Conservation (phyloP, 371 early-diverging fungal genomes). For the Mucor indicus region DNA sequence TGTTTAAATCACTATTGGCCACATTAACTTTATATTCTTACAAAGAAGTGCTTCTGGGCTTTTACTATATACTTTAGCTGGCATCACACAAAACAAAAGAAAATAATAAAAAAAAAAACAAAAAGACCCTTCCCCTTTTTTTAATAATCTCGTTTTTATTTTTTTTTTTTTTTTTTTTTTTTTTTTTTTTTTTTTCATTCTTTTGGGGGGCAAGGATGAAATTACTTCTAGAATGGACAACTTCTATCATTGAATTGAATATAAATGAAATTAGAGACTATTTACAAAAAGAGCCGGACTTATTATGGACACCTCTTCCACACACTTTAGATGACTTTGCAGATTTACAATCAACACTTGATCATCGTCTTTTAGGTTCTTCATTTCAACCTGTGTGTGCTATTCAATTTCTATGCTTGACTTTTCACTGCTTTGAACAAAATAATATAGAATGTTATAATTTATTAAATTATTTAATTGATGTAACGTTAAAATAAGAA, state of each 20-base stretch:
- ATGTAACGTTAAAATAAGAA: no score
- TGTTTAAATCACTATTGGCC: not conserved
- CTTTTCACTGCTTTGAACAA: no score
- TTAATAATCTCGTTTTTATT: no score
- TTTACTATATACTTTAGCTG: conserved; percentile 38
- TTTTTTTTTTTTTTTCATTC: not conserved
- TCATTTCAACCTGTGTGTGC: conserved; percentile 25
- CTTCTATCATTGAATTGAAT: conserved; percentile 25
- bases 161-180: not conserved
- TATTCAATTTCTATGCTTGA: conserved; percentile 18
- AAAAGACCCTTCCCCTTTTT: no score
- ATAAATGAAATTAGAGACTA: conserved; percentile 15
- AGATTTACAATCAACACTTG: conserved; percentile 13
- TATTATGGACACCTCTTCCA: conserved; percentile 32
- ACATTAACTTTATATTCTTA: conserved; percentile 11
- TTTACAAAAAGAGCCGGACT: conserved; percentile 20
- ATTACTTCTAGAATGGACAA: conserved; percentile 33
- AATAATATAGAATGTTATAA: not conserved
- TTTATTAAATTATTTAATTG: conserved; percentile 21
- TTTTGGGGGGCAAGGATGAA: conserved; percentile 9
- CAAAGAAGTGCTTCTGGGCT: conserved; percentile 49
- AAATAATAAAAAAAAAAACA: no score
- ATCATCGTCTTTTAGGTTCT: conserved; percentile 15
- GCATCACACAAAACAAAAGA: no score
- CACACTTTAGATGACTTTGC: conserved; percentile 14